A percentile compares a stretch with the other conserved stretches of the same genome.
These are phyloP conservation scores for Actinomucor elegans DNA, from an alignment of 371 early-diverging fungal species.

Conservation along the genomic window DNA sequence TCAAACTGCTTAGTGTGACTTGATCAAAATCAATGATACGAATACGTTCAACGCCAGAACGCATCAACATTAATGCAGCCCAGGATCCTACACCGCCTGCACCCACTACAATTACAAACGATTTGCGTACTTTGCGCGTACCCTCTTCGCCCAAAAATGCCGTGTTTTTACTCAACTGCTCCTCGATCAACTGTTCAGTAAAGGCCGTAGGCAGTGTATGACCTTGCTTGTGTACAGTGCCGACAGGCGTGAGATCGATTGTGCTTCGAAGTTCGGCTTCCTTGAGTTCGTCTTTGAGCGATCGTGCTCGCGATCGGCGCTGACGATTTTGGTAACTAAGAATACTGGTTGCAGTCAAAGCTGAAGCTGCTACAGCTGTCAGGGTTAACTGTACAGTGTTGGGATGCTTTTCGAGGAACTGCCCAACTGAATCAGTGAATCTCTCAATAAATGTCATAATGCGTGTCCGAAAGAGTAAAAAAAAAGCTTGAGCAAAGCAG, in stretches of 20 bases:
- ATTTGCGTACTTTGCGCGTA: conserved; percentile 54
- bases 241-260: conserved; percentile 25
- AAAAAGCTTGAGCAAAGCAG: background rate
- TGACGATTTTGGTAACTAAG: conserved; percentile 41
- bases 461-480: background rate
- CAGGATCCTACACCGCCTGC: conserved; percentile 94
- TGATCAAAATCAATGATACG: conserved; percentile 96
- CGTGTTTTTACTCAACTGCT: conserved; percentile 84
- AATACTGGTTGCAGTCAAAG: conserved; percentile 55
- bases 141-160: conserved; percentile 88
- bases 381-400: conserved; percentile 28
- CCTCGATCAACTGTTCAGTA: conserved; percentile 70
- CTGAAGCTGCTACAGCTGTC: conserved; percentile 64
- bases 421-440: conserved; percentile 10
- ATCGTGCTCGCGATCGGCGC: conserved; percentile 38
- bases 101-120: conserved; percentile 93
- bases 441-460: conserved; percentile 9
- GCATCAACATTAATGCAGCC: conserved; percentile 87
- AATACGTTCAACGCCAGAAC: conserved; percentile 86
- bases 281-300: conserved; percentile 45
- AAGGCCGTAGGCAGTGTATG: conserved; percentile 10
- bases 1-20: conserved; percentile 87
- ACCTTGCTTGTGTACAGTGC: conserved; percentile 7
- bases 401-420: conserved; percentile 18
- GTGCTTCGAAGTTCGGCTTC: conserved; percentile 16